Percentiles rank a stretch among this genome's conserved stretches.
Evolutionary conservation across 2,329 filamentous ascomycete species (phyloP).

Genomic region (Claviceps humidiphila): DNA sequence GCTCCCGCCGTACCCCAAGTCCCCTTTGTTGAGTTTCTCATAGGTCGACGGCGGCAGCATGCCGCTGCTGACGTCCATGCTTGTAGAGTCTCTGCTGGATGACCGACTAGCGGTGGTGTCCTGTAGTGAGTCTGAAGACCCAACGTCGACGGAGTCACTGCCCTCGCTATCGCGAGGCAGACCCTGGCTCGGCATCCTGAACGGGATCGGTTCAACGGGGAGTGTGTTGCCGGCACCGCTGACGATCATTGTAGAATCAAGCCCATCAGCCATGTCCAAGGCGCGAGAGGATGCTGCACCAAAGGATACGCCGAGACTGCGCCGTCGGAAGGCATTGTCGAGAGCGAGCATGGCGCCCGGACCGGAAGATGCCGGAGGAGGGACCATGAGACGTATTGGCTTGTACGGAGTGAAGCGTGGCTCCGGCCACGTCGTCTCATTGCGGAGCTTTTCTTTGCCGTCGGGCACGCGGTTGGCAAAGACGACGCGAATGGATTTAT

Average conservation of each 20-base stretch:
- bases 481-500: conserved; percentile 85
- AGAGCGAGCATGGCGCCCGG: conserved; percentile 37
- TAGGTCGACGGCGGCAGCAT: conserved; percentile 34
- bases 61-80: conserved; percentile 12
- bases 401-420: conserved; percentile 81
- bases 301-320: conserved; percentile 39
- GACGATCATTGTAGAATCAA: conserved; percentile 5
- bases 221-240: conserved; percentile 17
- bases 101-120: conserved; percentile 19
- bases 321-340: conserved; percentile 46
- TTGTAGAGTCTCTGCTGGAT: conserved; percentile 22
- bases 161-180: conserved; percentile 18
- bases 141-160: conserved; percentile 14
- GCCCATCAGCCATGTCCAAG: conserved; percentile 22
- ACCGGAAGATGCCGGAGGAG: conserved; percentile 23
- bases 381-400: conserved; percentile 41
- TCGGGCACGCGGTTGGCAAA: conserved; percentile 95
- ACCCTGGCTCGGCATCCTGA: conserved; percentile 24
- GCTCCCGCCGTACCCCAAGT: conserved; percentile 48
- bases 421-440: conserved; percentile 80
- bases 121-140: conserved; percentile 17
- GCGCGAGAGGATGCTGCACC: conserved; percentile 15
- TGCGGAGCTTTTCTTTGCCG: conserved; percentile 81
- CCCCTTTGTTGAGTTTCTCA: conserved; percentile 55
- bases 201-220: conserved; percentile 39